Conservation (phyloP, 1,284 basidiomycete genomes). For the Leccinum subspadiceum region DNA sequence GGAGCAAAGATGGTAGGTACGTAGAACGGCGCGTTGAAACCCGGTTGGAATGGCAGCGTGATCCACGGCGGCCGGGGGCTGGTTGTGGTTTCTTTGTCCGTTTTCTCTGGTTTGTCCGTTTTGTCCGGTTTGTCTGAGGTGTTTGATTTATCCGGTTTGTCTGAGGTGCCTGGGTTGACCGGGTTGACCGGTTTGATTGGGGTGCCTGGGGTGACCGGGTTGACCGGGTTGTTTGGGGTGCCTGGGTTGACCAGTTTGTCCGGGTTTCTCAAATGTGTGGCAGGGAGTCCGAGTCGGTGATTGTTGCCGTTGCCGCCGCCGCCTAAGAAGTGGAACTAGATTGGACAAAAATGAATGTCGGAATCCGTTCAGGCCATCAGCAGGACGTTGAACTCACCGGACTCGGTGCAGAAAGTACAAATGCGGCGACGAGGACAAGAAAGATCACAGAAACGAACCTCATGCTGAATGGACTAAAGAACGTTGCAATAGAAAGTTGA, state of each 20-base stretch:
- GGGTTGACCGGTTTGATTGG: too few species aligned
- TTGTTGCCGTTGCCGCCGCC: not conserved
- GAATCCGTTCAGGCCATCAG: not conserved
- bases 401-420: not conserved
- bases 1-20: not conserved
- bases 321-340: not conserved
- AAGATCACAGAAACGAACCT: not conserved
- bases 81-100: not conserved
- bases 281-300: too few species aligned
- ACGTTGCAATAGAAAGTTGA: not conserved
- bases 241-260: too few species aligned
- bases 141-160: too few species aligned
- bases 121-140: not conserved
- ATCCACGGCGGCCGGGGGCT: not conserved
- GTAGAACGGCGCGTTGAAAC: not conserved
- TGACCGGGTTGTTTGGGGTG: too few species aligned
- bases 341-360: not conserved
- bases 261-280: too few species aligned
- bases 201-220: too few species aligned
- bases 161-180: too few species aligned
- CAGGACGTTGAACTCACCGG: not conserved
- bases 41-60: not conserved
- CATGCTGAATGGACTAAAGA: not conserved
- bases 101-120: too few species aligned
- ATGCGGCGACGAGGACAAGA: not conserved